Evolutionary conservation across 1,284 basidiomycete species (phyloP).

Genomic region (Irpex lacteus): DNA sequence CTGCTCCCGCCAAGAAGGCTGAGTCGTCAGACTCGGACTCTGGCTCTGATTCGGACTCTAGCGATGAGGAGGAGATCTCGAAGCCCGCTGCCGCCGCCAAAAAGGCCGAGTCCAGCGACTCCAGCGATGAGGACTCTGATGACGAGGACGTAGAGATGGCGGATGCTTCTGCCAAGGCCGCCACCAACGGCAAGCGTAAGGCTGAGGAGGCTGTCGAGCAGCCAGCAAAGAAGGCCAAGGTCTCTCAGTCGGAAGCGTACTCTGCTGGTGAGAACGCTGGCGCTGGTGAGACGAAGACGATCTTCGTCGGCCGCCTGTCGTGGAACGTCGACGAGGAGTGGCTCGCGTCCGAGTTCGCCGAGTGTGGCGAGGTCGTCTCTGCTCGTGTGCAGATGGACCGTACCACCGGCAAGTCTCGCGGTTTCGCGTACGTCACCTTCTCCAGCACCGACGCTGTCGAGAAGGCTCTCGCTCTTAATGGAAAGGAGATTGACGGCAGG

Average conservation of each 20-base stretch:
- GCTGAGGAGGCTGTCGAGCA: conserved; percentile 62
- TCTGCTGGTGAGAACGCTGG: conserved; percentile 35
- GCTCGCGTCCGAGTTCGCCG: conserved; percentile 88
- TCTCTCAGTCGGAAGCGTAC: conserved; percentile 52
- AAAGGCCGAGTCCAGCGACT: conserved; percentile 5
- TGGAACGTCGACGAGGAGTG: conserved; percentile 99
- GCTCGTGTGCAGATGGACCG: conserved; percentile 93
- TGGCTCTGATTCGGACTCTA: neutral
- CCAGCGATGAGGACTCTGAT: conserved; percentile 28
- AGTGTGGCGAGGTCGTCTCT: conserved; percentile 84
- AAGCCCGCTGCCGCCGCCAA: conserved; percentile 16
- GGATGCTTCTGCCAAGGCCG: conserved; percentile 36
- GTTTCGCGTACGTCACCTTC: conserved; percentile 97
- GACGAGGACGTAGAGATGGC: conserved; percentile 63
- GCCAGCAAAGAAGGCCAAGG: conserved; percentile 83
- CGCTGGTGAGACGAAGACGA: conserved; percentile 61
- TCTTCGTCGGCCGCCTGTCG: conserved; percentile 93
- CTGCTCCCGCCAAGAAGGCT: conserved; percentile 22
- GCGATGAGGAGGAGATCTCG: conserved; percentile 19
- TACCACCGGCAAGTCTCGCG: conserved; percentile 82
- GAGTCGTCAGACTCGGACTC: conserved; percentile 3
- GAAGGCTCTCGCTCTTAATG: conserved; percentile 75
- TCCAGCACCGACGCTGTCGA: conserved; percentile 70
- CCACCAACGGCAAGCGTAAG: conserved; percentile 73
- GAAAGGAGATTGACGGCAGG: conserved; percentile 92